These are phyloP conservation scores for Pseudevernia furfuracea DNA, from an alignment of 495 filamentous ascomycete genomes.

Conservation along the genomic window DNA sequence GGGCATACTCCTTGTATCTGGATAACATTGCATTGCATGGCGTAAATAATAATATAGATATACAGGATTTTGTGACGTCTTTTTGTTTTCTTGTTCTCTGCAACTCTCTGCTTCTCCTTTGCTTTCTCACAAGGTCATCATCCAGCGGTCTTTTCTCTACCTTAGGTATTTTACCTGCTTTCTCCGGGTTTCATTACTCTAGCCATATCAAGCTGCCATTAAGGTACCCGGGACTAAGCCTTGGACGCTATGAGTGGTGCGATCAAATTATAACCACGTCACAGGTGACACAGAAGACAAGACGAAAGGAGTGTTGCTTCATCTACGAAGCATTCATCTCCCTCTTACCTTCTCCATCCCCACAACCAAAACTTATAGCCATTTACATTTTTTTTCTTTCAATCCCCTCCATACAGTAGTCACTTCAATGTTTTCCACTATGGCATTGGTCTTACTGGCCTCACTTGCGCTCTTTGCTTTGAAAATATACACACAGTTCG, in stretches of 20 bases:
- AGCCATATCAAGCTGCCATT: background rate
- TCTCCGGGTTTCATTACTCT: too few species aligned
- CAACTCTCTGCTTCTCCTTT: background rate
- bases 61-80: too few species aligned
- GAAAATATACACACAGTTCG: constrained; percentile 12
- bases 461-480: constrained; percentile 4
- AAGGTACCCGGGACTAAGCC: background rate
- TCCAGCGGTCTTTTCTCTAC: too few species aligned
- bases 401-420: background rate
- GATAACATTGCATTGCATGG: too few species aligned
- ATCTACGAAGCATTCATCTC: background rate
- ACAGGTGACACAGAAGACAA: background rate
- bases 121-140: too few species aligned
- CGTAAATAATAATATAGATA: too few species aligned
- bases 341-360: background rate
- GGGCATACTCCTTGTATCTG: too few species aligned
- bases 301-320: background rate
- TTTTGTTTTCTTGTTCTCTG: background rate
- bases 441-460: constrained; percentile 6
- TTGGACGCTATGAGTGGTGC: background rate
- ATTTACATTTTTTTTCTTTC: too few species aligned
- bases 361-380: background rate
- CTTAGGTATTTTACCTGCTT: too few species aligned
- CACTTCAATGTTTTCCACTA: constrained; percentile 8
- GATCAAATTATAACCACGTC: background rate